Conservation (phyloP, 2,329 filamentous ascomycete species). For the Talaromyces sp. region DNA sequence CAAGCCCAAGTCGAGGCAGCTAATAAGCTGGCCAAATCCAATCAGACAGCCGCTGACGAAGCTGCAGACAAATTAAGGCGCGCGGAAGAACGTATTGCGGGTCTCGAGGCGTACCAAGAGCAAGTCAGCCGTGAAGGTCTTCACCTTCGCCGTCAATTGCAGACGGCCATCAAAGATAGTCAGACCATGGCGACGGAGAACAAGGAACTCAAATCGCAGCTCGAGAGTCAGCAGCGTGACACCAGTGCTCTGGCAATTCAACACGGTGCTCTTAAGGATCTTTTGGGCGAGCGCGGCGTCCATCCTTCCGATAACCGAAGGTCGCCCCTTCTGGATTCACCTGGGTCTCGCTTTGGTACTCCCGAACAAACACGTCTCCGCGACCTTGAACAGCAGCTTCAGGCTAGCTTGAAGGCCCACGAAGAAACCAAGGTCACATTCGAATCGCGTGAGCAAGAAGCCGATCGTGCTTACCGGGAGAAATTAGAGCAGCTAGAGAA, state of each 20-base stretch:
- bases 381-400: slow-evolving; percentile 85
- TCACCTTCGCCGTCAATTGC: slow-evolving; percentile 83
- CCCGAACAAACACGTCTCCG: slow-evolving; percentile 77
- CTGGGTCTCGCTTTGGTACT: slow-evolving; percentile 70
- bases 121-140: slow-evolving; percentile 93
- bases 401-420: slow-evolving; percentile 72
- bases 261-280: slow-evolving; percentile 88
- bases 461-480: slow-evolving; percentile 86
- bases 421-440: slow-evolving; percentile 80
- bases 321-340: slow-evolving; percentile 69
- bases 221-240: slow-evolving; percentile 85
- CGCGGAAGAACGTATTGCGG: slow-evolving; percentile 94
- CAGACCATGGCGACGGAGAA: slow-evolving; percentile 79
- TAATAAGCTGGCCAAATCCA: slow-evolving; percentile 78
- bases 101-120: slow-evolving; percentile 94
- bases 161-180: slow-evolving; percentile 76
- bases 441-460: slow-evolving; percentile 77
- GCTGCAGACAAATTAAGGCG: slow-evolving; percentile 86
- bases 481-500: slow-evolving; percentile 92
- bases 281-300: slow-evolving; percentile 84
- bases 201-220: slow-evolving; percentile 74
- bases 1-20: slow-evolving; percentile 77
- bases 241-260: slow-evolving; percentile 92
- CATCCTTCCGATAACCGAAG: slow-evolving; percentile 69
- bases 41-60: slow-evolving; percentile 81